Conservation (phyloP, 768 basidiomycete species). For the Gloeostereum incarnatum region DNA sequence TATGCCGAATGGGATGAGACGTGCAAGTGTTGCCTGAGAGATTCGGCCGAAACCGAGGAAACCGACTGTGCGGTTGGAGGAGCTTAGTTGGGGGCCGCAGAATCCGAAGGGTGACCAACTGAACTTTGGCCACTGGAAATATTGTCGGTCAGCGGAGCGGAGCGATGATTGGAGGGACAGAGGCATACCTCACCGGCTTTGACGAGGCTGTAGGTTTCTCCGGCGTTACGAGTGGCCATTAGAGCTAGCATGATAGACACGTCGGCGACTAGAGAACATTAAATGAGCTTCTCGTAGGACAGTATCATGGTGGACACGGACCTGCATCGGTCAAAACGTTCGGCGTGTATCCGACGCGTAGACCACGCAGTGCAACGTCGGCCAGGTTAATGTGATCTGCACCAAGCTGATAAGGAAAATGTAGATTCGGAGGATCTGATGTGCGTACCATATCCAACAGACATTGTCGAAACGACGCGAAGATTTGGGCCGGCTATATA, state of each 20-base stretch:
- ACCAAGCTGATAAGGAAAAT: neutral
- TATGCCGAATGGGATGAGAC: slow-evolving; percentile 79
- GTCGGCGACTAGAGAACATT: slow-evolving; percentile 64
- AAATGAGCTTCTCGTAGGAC: neutral
- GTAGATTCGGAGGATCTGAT: neutral
- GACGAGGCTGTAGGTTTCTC: slow-evolving; percentile 54
- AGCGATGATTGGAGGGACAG: neutral
- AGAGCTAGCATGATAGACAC: slow-evolving; percentile 82
- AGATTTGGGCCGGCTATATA: slow-evolving; percentile 60
- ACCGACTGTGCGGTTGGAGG: slow-evolving; percentile 59
- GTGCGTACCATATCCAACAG: slow-evolving; percentile 72
- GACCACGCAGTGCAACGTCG: slow-evolving; percentile 45
- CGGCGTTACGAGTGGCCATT: slow-evolving; percentile 85
- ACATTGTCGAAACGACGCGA: slow-evolving; percentile 87
- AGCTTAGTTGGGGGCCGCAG: slow-evolving; percentile 75
- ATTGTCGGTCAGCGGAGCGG: slow-evolving; percentile 1
- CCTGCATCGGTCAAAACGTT: slow-evolving; percentile 92
- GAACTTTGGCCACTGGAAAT: slow-evolving; percentile 63
- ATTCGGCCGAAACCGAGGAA: slow-evolving; percentile 97
- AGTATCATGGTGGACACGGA: slow-evolving; percentile 18
- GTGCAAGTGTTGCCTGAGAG: slow-evolving; percentile 70
- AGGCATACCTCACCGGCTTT: slow-evolving; percentile 21
- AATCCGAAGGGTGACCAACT: slow-evolving; percentile 79
- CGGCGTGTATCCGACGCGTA: slow-evolving; percentile 86
- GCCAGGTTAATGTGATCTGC: slow-evolving; percentile 78